phyloP scores from a whole-genome alignment of 1,284 basidiomycete species.

The Retiboletus flavoniger region DNA sequence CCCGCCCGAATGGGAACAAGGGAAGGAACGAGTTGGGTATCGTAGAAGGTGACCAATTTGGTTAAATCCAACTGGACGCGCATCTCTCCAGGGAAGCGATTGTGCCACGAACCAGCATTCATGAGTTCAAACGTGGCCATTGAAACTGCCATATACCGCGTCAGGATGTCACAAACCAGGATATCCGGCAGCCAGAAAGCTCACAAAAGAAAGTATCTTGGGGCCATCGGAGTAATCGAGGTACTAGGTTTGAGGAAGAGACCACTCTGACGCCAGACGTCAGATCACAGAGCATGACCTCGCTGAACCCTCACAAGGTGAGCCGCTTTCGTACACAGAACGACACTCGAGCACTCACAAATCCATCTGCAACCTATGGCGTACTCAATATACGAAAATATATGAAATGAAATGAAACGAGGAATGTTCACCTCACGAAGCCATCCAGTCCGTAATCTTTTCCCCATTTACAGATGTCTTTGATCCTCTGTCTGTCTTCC shows the following conservation, averaged over 20 bases:
- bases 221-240: not conserved
- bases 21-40: conserved; percentile 30
- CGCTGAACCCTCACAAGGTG: conserved; percentile 32
- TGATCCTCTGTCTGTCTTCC: conserved; percentile 32
- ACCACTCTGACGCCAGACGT: conserved; percentile 39
- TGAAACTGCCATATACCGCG: not conserved
- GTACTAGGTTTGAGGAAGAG: conserved; percentile 31
- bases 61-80: conserved; percentile 34
- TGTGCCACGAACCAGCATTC: conserved; percentile 34
- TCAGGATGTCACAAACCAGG: not conserved
- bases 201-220: conserved; percentile 1
- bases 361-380: conserved; percentile 44
- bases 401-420: not conserved
- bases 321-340: not conserved
- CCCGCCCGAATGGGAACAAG: conserved; percentile 27
- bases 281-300: conserved; percentile 52
- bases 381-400: not conserved
- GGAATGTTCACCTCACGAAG: conserved; percentile 33
- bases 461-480: conserved; percentile 39
- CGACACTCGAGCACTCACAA: conserved; percentile 37
- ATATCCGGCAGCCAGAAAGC: not conserved
- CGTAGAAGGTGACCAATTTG: conserved; percentile 35
- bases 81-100: conserved; percentile 34
- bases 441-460: conserved; percentile 35
- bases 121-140: conserved; percentile 12